Evolutionary conservation across 768 basidiomycete species (phyloP).

Genomic region (Coprinopsis strossmayeri): DNA sequence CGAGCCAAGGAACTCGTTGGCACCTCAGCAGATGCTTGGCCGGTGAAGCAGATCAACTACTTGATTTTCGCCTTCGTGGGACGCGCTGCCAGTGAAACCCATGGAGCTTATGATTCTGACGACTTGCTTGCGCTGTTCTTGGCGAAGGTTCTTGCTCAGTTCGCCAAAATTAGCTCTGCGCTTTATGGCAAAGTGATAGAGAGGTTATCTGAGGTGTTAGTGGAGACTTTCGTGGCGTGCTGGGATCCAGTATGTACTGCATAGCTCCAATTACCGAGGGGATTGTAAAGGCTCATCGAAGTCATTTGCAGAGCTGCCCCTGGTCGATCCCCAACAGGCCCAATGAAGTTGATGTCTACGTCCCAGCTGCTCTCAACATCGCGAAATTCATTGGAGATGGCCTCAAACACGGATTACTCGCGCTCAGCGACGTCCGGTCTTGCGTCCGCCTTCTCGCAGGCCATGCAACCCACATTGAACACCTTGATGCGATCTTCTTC

Average conservation of each 20-base stretch:
- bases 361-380: not conserved
- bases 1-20: not conserved
- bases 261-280: not conserved
- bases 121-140: not conserved
- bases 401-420: not conserved
- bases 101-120: not conserved
- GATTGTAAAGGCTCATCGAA: not conserved
- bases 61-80: not conserved
- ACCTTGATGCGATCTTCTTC: not conserved
- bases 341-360: not conserved
- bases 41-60: not conserved
- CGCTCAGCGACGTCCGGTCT: not conserved
- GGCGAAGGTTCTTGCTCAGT: not conserved
- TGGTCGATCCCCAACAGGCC: not conserved
- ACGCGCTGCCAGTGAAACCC: not conserved
- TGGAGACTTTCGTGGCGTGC: not conserved
- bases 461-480: not conserved
- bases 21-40: not conserved
- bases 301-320: not conserved
- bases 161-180: not conserved
- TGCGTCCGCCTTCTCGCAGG: not conserved
- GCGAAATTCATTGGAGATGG: not conserved
- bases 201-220: not conserved
- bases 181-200: not conserved
- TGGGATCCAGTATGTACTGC: not conserved